Conservation (phyloP, 2,329 filamentous ascomycete species). For the Didymella pinodella region DNA sequence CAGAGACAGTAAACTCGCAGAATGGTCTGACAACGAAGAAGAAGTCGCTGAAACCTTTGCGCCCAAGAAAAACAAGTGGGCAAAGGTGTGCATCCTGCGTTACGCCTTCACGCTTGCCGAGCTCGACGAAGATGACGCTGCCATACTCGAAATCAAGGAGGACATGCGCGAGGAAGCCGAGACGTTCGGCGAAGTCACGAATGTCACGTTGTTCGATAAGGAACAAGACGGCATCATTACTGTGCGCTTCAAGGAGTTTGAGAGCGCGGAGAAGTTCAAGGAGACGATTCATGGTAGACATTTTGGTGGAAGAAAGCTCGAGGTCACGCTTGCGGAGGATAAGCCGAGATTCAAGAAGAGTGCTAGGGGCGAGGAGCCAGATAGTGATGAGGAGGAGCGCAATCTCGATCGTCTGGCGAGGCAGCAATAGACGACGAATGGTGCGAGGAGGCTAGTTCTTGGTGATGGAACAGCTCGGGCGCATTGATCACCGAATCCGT, state of each 20-base stretch:
- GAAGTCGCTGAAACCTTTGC: constrained; percentile 50
- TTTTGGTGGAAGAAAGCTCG: constrained; percentile 30
- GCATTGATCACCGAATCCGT: no score
- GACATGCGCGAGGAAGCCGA: constrained; percentile 90
- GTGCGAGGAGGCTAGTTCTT: no score
- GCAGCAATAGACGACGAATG: constrained; percentile 7
- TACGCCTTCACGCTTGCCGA: constrained; percentile 92
- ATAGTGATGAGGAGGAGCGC: constrained; percentile 40
- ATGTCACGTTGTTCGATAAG: constrained; percentile 87
- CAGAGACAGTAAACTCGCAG: constrained; percentile 75
- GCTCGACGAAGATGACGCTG: constrained; percentile 82
- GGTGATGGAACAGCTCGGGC: no score
- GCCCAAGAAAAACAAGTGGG: constrained; percentile 67
- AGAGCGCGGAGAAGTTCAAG: constrained; percentile 60
- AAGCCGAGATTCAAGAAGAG: constrained; percentile 45
- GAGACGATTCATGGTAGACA: constrained; percentile 29
- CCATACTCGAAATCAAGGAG: constrained; percentile 89
- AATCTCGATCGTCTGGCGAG: constrained; percentile 21
- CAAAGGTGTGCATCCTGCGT: constrained; percentile 85
- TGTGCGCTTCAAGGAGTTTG: constrained; percentile 77
- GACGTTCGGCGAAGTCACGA: constrained; percentile 87
- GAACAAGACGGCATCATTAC: constrained; percentile 86
- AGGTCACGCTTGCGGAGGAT: constrained; percentile 38
- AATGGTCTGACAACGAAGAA: constrained; percentile 90
- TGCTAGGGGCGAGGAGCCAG: constrained; percentile 26